A percentile compares a stretch with the other conserved stretches of the same genome.
These are phyloP conservation scores for Domatiomyces catenatus DNA, from an alignment of 2,329 filamentous ascomycete genomes.

Conservation along the genomic window DNA sequence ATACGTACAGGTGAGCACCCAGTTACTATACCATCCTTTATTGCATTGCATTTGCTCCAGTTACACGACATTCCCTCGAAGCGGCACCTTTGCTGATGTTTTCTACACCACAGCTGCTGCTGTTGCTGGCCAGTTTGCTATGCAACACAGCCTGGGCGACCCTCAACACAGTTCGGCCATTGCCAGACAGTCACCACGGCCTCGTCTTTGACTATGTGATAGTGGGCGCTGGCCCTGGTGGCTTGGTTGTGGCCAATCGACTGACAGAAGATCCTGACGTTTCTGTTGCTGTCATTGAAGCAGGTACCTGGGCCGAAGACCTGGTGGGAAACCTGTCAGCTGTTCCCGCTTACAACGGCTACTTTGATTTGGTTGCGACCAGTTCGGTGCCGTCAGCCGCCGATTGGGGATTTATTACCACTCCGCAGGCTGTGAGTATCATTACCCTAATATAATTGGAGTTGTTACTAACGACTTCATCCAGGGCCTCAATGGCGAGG, in stretches of 20 bases:
- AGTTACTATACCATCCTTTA: not conserved
- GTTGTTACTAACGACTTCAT: not conserved
- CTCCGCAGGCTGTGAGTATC: conserved; percentile 10
- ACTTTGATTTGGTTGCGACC: not conserved
- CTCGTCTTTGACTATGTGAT: conserved; percentile 5
- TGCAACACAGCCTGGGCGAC: not conserved
- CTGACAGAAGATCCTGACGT: conserved; percentile 9
- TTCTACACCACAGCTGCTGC: not conserved
- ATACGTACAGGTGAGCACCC: no score
- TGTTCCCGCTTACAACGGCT: conserved; percentile 17
- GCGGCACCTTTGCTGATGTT: not conserved
- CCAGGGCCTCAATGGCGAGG: not conserved
- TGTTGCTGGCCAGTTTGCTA: not conserved
- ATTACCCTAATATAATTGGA: not conserved
- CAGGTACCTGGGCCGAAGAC: conserved; percentile 20
- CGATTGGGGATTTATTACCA: conserved; percentile 19
- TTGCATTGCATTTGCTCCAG: not conserved
- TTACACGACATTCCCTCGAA: not conserved
- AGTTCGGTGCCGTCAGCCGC: conserved; percentile 15
- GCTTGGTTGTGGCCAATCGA: conserved; percentile 1
- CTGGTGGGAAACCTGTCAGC: conserved; percentile 19
- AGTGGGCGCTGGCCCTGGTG: conserved; percentile 5
- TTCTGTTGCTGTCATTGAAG: conserved; percentile 20
- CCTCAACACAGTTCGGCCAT: not conserved
- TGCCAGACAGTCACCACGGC: not conserved